Base-by-base conservation (phyloP, 2,329 filamentous ascomycete genomes). In the Fusarium tricinctum region DNA sequence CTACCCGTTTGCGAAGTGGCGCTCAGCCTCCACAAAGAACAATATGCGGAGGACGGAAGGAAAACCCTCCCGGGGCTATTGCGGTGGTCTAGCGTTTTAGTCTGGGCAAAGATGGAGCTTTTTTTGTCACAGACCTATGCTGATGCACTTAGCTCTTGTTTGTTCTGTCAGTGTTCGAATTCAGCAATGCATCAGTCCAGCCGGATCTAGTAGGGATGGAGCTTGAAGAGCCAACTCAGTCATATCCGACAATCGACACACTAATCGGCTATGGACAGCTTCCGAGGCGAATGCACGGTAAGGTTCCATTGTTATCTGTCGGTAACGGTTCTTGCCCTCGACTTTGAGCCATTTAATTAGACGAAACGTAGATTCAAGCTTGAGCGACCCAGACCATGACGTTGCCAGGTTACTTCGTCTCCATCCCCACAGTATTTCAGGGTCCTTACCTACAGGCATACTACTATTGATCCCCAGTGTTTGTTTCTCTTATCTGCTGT, bases 321-420 rank as follows among this genome's bases (percentile, higher is more conserved):
- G 17, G 35, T 17, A n/a, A 35, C 13, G 33, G 12, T n/a, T 8
- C 8, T 35, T n/a, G 17, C 8, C 35, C 28, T 30, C 28, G 5
- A 10, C 8, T 35, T 14, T 55, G 52, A 55, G 52, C 48, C 32
- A 55, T 55, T 55, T 55, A 30, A 50, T n/a, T 47, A 38, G 23
- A 30, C 51, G 30, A 55, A 43, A 32, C 32, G 51, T 50, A 38
- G 14, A 26, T 28, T 17, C 42, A 26, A 38, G 35, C 6, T 38
- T 19, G 35, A 17, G 35, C 1, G n/a, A 17, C 35, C 17, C 8
- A n/a, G n/a, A 10, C 9, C 35, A 38, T 38, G 17, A 38, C n/a
- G n/a, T n/a, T 38, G 13, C 17, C 17, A 38, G 35, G n/a, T 38
- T 38, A 38, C 17, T 38, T n/a, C n/a, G n/a, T n/a, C 17, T 38